A percentile compares a stretch with the other conserved stretches of the same genome.
Evolutionary conservation across 495 filamentous ascomycete species (phyloP).

Genomic region (Penicillium mononematosum): DNA sequence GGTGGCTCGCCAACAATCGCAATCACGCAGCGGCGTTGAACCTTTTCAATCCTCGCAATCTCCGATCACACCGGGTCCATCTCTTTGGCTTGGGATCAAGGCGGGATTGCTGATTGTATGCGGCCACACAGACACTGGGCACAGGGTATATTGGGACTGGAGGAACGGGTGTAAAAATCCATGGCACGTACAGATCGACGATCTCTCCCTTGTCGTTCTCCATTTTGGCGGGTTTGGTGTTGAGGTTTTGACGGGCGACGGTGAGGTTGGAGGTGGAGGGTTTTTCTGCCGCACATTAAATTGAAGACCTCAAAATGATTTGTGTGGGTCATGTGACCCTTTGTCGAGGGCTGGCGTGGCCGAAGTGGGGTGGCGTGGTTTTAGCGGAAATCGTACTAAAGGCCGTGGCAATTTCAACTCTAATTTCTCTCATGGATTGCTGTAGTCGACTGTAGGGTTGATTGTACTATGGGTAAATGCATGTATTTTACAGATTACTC

Average conservation of each 20-base stretch:
- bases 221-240: conserved; percentile 62
- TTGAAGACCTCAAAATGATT: conserved; percentile 31
- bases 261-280: conserved; percentile 39
- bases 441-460: neutral
- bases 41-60: neutral
- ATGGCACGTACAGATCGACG: conserved; percentile 84
- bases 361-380: conserved; percentile 16
- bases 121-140: conserved; percentile 23
- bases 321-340: conserved; percentile 54
- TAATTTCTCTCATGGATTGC: neutral
- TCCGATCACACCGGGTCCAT: conserved; percentile 1
- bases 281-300: conserved; percentile 29
- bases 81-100: conserved; percentile 7
- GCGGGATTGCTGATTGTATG: conserved; percentile 14
- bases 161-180: conserved; percentile 12
- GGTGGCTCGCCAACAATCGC: conserved; percentile 13
- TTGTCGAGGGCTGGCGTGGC: conserved; percentile 42
- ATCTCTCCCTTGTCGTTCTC: conserved; percentile 98
- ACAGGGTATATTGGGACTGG: conserved; percentile 15
- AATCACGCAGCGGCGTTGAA: neutral
- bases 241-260: conserved; percentile 43
- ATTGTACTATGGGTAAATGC: neutral
- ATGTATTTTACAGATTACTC: conserved; percentile 31
- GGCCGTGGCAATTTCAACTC: conserved; percentile 29
- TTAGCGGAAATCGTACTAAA: conserved; percentile 1